Evolutionary conservation across 352 stramenopile genomes (phyloP).

Genomic region (Globisporangium yorkense): DNA sequence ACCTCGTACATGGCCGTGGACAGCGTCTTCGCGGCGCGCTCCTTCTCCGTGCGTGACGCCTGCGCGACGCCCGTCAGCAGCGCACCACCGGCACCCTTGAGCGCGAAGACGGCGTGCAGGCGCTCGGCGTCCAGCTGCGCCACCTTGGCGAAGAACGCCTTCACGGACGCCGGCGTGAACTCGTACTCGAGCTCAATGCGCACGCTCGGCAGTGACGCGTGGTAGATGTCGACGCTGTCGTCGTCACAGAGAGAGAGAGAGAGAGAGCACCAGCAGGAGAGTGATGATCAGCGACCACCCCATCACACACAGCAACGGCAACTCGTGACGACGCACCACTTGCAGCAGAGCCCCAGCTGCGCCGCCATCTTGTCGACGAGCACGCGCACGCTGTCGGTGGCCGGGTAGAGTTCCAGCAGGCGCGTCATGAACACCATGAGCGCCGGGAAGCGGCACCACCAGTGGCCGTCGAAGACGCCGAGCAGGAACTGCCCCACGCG

Average conservation of each 20-base stretch:
- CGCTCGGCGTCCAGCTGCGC: slow-evolving; percentile 65
- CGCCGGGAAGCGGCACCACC: slow-evolving; percentile 72
- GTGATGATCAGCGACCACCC: background rate
- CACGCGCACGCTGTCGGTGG: slow-evolving; percentile 58
- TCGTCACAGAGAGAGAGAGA: background rate
- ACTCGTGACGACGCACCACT: slow-evolving; percentile 37
- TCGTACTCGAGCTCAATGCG: slow-evolving; percentile 72
- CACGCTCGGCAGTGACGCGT: slow-evolving; percentile 64
- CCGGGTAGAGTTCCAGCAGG: slow-evolving; percentile 71
- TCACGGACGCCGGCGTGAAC: slow-evolving; percentile 66
- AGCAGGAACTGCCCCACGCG: slow-evolving; percentile 78
- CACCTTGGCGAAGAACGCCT: slow-evolving; percentile 73
- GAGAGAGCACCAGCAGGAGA: background rate
- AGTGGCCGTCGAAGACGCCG: slow-evolving; percentile 56
- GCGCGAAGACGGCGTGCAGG: slow-evolving; percentile 44
- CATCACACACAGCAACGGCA: background rate
- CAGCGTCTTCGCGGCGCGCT: slow-evolving; percentile 21
- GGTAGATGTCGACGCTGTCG: slow-evolving; percentile 81
- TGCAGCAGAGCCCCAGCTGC: slow-evolving; percentile 50
- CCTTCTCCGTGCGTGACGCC: slow-evolving; percentile 8
- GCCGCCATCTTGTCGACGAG: slow-evolving; percentile 72
- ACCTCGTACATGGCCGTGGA: slow-evolving; percentile 74
- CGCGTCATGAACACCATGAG: slow-evolving; percentile 88
- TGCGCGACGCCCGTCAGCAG: slow-evolving; percentile 1
- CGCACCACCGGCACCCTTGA: slow-evolving; percentile 7